Percentiles rank a stretch among this genome's conserved stretches.
Evolutionary conservation across 768 basidiomycete species (phyloP).

Genomic region (Rhizopogon vulgaris): DNA sequence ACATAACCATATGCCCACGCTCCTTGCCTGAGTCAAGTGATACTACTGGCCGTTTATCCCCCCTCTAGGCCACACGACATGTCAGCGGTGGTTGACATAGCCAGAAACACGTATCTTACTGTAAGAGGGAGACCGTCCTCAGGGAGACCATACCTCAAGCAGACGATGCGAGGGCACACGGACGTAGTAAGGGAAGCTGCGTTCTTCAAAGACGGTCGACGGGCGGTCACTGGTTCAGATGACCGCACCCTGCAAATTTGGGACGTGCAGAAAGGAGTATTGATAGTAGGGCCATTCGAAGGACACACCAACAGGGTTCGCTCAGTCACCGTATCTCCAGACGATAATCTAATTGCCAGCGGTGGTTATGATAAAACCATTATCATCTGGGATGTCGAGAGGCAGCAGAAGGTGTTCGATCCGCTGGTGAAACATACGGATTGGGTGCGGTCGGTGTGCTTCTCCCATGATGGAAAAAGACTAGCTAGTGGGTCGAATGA

Average conservation of each 20-base stretch:
- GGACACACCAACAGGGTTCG: background rate
- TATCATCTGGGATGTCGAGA: slow-evolving; percentile 25
- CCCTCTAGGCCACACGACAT: background rate
- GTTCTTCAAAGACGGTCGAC: slow-evolving; percentile 23
- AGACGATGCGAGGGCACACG: slow-evolving; percentile 11
- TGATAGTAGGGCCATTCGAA: background rate
- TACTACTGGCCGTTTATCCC: background rate
- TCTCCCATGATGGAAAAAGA: slow-evolving; percentile 8
- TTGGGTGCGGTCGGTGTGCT: slow-evolving; percentile 5
- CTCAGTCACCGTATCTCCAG: background rate
- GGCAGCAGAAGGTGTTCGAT: background rate
- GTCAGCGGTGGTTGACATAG: background rate
- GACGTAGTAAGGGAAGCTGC: slow-evolving; percentile 21
- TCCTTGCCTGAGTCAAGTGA: background rate
- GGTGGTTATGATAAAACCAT: slow-evolving; percentile 25
- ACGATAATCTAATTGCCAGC: slow-evolving; percentile 12
- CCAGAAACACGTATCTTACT: background rate
- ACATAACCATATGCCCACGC: background rate
- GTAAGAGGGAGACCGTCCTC: background rate
- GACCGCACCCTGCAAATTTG: slow-evolving; percentile 17
- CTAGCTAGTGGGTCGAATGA: slow-evolving; percentile 9
- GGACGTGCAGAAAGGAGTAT: background rate
- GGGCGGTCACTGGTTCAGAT: slow-evolving; percentile 18
- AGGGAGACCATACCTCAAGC: too few relatives aligned
- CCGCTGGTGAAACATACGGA: slow-evolving; percentile 4